These are phyloP conservation scores for Salmacisia buchloeana DNA, from an alignment of 1,284 basidiomycete species.

Conservation along the genomic window DNA sequence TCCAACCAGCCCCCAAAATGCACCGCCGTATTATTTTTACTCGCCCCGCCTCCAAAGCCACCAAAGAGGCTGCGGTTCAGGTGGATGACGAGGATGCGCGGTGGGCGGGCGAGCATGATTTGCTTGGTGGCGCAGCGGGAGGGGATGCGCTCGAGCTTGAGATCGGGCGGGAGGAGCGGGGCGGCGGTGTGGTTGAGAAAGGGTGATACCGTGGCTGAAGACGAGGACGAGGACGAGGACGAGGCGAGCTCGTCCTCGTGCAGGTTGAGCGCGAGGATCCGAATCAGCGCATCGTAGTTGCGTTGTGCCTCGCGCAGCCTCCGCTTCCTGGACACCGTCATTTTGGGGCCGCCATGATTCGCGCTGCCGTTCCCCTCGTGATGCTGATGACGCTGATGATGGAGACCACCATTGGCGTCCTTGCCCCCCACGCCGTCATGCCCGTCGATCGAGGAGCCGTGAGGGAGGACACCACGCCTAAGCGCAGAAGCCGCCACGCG, in stretches of 20 bases:
- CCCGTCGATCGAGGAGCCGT: neutral
- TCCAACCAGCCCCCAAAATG: conserved; percentile 41
- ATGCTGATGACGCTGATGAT: too few relatives aligned
- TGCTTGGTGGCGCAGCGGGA: conserved; percentile 41
- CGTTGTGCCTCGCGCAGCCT: neutral
- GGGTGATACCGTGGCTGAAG: too few relatives aligned
- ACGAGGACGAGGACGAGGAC: neutral
- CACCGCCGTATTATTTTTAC: conserved; percentile 42
- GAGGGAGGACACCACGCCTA: too few relatives aligned
- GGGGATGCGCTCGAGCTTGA: conserved; percentile 16
- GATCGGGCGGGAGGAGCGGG: neutral
- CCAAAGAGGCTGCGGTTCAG: conserved; percentile 42
- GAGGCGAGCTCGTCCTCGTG: conserved; percentile 36
- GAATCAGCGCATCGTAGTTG: conserved; percentile 18
- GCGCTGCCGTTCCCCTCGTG: too few relatives aligned
- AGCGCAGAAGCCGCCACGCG: too few relatives aligned
- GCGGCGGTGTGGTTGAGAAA: too few relatives aligned
- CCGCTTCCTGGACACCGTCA: conserved; percentile 12
- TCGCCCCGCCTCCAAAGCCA: conserved; percentile 22
- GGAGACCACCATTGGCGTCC: neutral
- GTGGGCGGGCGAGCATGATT: conserved; percentile 41
- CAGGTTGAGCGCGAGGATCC: conserved; percentile 23
- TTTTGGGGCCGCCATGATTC: neutral
- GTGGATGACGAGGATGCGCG: conserved; percentile 37
- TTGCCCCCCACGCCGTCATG: neutral